A percentile compares a stretch with the other conserved stretches of the same genome.
These are phyloP conservation scores for Nothopassalora personata DNA, from an alignment of 2,329 filamentous ascomycete species.

Conservation along the genomic window DNA sequence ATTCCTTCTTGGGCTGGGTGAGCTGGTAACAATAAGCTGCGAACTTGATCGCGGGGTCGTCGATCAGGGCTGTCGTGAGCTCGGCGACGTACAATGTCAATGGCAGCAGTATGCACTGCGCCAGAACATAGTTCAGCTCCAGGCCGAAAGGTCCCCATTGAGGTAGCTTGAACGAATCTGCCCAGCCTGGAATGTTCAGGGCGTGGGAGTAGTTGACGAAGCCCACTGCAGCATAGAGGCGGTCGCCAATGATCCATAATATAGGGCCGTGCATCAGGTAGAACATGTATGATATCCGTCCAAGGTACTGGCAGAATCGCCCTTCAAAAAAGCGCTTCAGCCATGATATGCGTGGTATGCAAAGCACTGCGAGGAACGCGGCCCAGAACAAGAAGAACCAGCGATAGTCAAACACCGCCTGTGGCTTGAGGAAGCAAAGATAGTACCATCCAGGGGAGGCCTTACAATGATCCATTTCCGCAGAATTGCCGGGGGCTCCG, in stretches of 20 bases:
- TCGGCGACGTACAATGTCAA: constrained; percentile 56
- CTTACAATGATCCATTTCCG: constrained; percentile 47
- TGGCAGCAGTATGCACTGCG: constrained; percentile 57
- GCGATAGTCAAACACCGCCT: constrained; percentile 31
- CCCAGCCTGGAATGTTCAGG: constrained; percentile 52
- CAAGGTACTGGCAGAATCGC: constrained; percentile 56
- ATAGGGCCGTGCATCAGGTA: constrained; percentile 62
- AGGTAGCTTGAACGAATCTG: constrained; percentile 52
- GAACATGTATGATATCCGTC: constrained; percentile 56
- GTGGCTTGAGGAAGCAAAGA: constrained; percentile 48
- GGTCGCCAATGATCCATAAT: constrained; percentile 55
- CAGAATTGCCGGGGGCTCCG: constrained; percentile 53
- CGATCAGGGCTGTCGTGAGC: constrained; percentile 51
- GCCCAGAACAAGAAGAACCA: constrained; percentile 40
- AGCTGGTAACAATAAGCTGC: constrained; percentile 25
- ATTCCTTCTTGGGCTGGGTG: constrained; percentile 3
- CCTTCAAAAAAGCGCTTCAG: constrained; percentile 56
- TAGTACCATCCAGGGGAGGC: constrained; percentile 57
- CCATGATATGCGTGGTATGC: constrained; percentile 53
- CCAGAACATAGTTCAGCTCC: constrained; percentile 54
- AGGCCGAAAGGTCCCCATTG: constrained; percentile 53
- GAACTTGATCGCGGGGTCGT: constrained; percentile 57
- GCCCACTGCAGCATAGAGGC: constrained; percentile 58
- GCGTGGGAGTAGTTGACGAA: constrained; percentile 48
- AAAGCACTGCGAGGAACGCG: constrained; percentile 51